Percentiles rank a stretch among this genome's conserved stretches.
Evolutionary conservation across 2,329 filamentous ascomycete genomes (phyloP).

Genomic region (Curvularia hawaiiensis): DNA sequence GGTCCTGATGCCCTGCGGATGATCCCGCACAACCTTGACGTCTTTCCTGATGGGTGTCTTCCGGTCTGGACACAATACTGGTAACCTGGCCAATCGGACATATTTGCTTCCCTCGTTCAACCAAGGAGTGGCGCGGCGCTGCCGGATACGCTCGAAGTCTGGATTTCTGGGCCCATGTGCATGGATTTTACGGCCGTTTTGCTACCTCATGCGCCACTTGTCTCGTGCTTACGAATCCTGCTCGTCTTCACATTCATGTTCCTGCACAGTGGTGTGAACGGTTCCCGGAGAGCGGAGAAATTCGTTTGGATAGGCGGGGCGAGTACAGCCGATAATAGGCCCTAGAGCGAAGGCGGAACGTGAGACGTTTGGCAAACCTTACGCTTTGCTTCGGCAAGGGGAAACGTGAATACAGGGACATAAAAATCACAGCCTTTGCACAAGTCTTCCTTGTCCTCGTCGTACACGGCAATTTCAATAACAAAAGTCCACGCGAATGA

Average conservation of each 20-base stretch:
- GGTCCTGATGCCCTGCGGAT: not conserved
- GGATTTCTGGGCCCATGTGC: constrained; percentile 8
- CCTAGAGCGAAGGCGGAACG: constrained; percentile 17
- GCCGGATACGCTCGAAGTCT: constrained; percentile 9
- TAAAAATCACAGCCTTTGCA: constrained; percentile 18
- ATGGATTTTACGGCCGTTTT: constrained; percentile 2
- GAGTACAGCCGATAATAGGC: constrained; percentile 37
- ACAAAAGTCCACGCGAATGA: not conserved
- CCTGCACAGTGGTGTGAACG: constrained; percentile 23
- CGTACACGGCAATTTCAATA: not conserved
- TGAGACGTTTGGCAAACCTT: constrained; percentile 20
- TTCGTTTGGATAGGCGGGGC: constrained; percentile 20
- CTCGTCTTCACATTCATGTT: constrained; percentile 16
- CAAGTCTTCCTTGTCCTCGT: constrained; percentile 3
- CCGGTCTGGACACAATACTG: constrained; percentile 6
- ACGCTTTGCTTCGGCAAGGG: constrained; percentile 18
- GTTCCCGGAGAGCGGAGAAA: constrained; percentile 26
- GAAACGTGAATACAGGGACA: constrained; percentile 9
- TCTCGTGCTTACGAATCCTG: constrained; percentile 3
- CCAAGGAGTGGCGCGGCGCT: constrained; percentile 8
- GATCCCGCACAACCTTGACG: not conserved
- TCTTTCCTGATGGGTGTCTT: not conserved
- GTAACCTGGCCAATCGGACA: constrained; percentile 19
- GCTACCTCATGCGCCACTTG: not conserved
- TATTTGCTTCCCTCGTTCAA: constrained; percentile 3